Evolutionary conservation across 2,329 filamentous ascomycete species (phyloP), one percentile per base, ranked within the genome.

Genomic region (Microdochium nivale): DNA sequence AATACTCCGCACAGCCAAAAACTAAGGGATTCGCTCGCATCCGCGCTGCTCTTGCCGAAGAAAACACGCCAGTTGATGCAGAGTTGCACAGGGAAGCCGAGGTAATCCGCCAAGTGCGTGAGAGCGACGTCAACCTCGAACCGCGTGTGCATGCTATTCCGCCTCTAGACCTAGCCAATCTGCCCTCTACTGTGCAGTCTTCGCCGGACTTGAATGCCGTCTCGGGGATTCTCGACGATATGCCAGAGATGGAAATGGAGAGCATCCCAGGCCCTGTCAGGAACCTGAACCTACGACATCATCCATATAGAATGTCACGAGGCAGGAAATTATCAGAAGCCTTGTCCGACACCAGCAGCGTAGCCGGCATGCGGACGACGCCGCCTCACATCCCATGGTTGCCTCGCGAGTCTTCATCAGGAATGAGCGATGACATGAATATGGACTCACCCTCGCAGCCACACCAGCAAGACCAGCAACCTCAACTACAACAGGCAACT

Each of bases 1-100:
- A 30, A 25, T 30, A 53, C 66, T 74, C 56, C 74, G 19, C 33
- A 33, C 58, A 95, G 88, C 94, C 95, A 13, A 99, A 97, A 75
- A 94, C 92, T 1, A 95, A 96, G 70, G 90, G 87, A 0, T 99
- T 99, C 67, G 90, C 91, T 4, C 86, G 94, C 11, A 96, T 99
- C 58, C 84, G 88, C 55, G 94, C 92, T 9, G 90, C 90, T 3
- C 77, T 99, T 1, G 78, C 88, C 52, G 94, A 99, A 70, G 94
- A 99, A 70, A 80, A 82, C 16, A 83, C 90, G 0, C 94, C 94
- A 0, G 76, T 95, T 10, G 94, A 99, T 60, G 86, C 87, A 43
- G 94, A 99, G 67, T 84, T 90, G 52, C 85, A 88, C 50, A 86
- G 90, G 37, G 94, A 99, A 73, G 90, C 92, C 35, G 92, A 97